phyloP scores from a whole-genome alignment of 257 asterid genomes.

The Oldenlandia corymbosa region DNA sequence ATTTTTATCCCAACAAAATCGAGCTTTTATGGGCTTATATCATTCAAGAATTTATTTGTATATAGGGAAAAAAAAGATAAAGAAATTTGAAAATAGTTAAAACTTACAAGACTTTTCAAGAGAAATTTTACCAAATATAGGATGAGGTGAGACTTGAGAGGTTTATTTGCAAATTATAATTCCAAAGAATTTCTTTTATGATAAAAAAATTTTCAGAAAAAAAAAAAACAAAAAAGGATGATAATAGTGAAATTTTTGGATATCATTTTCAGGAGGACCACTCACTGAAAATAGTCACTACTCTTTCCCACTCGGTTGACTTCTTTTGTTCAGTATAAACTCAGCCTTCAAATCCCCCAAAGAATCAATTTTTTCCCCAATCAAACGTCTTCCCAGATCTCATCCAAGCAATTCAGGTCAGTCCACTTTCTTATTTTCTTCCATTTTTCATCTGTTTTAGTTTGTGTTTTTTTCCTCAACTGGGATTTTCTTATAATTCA shows the following conservation, averaged over 20 bases:
- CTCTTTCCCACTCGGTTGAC: neutral
- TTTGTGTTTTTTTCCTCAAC: neutral
- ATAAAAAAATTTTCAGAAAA: neutral
- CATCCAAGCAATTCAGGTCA: constrained; percentile 3
- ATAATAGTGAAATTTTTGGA: neutral
- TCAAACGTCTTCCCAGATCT: constrained; percentile 10
- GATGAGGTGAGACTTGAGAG: too few species aligned
- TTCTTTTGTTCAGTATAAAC: neutral
- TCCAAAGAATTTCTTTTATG: too few species aligned
- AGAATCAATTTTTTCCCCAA: neutral
- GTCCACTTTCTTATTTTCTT: neutral
- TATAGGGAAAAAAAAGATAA: too few species aligned
- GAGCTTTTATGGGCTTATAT: too few species aligned
- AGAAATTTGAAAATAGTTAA: too few species aligned
- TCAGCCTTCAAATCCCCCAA: neutral
- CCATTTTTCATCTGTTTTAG: neutral
- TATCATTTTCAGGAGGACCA: neutral
- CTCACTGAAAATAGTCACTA: neutral
- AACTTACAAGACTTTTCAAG: too few species aligned
- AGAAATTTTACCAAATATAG: too few species aligned
- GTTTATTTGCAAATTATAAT: too few species aligned
- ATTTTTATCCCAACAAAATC: too few species aligned
- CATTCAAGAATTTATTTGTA: too few species aligned
- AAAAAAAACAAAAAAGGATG: too few species aligned
- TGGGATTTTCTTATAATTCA: neutral